Evolutionary conservation across 1,284 basidiomycete species (phyloP).

Genomic region (Naganishia sp.): DNA sequence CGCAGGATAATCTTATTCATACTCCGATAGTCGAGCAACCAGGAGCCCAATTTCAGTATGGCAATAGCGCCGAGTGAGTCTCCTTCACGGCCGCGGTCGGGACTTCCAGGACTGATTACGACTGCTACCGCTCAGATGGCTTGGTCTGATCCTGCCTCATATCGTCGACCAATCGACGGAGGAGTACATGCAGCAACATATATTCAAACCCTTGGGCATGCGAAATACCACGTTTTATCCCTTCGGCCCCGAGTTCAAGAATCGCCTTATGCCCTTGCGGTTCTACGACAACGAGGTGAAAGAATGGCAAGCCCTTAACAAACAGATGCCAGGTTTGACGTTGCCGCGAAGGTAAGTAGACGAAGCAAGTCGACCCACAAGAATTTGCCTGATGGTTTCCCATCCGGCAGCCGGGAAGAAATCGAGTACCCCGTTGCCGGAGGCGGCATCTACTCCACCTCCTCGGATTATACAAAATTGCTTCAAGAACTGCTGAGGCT

Average conservation of each 20-base stretch:
- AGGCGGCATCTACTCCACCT: slow-evolving; percentile 43
- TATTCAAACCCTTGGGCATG: slow-evolving; percentile 44
- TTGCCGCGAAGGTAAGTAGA: slow-evolving; percentile 38
- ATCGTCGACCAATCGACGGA: slow-evolving; percentile 37
- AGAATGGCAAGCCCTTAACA: slow-evolving; percentile 36
- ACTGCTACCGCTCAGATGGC: slow-evolving; percentile 36
- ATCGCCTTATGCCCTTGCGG: slow-evolving; percentile 30
- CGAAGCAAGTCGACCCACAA: not conserved
- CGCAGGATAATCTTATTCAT: slow-evolving; percentile 43
- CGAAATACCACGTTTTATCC: slow-evolving; percentile 43
- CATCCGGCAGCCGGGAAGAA: slow-evolving; percentile 32
- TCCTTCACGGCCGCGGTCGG: too few species aligned
- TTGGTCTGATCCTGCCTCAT: slow-evolving; percentile 41
- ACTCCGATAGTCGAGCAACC: slow-evolving; percentile 41
- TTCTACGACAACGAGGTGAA: not conserved
- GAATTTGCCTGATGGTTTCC: not conserved
- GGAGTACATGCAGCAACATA: slow-evolving; percentile 39
- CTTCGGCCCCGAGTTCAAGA: slow-evolving; percentile 34
- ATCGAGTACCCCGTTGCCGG: slow-evolving; percentile 47
- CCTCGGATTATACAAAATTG: slow-evolving; percentile 39
- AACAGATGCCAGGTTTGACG: slow-evolving; percentile 37
- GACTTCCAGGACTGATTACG: too few species aligned
- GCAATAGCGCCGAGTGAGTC: slow-evolving; percentile 41
- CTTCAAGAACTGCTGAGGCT: slow-evolving; percentile 42
- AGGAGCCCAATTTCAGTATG: slow-evolving; percentile 41